Conservation (phyloP, 106 monocot genomes). For the Narthecium ossifragum region DNA sequence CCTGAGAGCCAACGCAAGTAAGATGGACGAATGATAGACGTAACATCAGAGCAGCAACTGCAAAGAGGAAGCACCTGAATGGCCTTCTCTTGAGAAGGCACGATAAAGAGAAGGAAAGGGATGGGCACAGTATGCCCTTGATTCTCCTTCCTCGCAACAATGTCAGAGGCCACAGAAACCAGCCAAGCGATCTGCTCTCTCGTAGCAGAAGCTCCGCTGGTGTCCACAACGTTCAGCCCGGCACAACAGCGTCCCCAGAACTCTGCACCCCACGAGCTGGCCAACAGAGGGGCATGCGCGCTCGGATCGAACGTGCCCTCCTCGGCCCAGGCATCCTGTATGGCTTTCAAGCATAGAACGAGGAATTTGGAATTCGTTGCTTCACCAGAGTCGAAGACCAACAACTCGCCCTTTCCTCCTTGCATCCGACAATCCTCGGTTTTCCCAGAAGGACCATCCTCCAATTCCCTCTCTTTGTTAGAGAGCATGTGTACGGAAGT, state of each 20-base stretch:
- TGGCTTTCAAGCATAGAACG: slow-evolving; percentile 59
- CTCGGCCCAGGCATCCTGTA: slow-evolving; percentile 43
- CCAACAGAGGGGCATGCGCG: slow-evolving; percentile 13
- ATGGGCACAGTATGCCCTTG: slow-evolving; percentile 33
- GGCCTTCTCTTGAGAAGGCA: slow-evolving; percentile 68
- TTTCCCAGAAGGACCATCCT: no score
- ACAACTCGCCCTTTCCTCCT: background rate
- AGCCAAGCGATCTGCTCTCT: slow-evolving; percentile 82
- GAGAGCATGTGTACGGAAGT: no score
- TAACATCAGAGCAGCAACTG: background rate
- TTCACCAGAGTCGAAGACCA: slow-evolving; percentile 10
- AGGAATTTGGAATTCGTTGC: slow-evolving; percentile 69
- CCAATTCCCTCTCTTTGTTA: no score
- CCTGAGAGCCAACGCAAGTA: slow-evolving; percentile 22
- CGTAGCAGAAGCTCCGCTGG: slow-evolving; percentile 30
- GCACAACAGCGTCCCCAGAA: slow-evolving; percentile 45
- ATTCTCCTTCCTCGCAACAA: slow-evolving; percentile 64
- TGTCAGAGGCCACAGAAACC: slow-evolving; percentile 58
- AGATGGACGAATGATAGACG: background rate
- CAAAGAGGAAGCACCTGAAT: slow-evolving; percentile 32
- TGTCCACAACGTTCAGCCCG: slow-evolving; percentile 46
- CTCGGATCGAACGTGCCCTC: slow-evolving; percentile 5
- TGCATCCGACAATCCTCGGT: background rate
- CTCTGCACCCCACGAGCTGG: slow-evolving; percentile 62
- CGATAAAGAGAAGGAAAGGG: slow-evolving; percentile 75